phyloP scores from a whole-genome alignment of 352 stramenopile species.

The Aphanomyces invadans region DNA sequence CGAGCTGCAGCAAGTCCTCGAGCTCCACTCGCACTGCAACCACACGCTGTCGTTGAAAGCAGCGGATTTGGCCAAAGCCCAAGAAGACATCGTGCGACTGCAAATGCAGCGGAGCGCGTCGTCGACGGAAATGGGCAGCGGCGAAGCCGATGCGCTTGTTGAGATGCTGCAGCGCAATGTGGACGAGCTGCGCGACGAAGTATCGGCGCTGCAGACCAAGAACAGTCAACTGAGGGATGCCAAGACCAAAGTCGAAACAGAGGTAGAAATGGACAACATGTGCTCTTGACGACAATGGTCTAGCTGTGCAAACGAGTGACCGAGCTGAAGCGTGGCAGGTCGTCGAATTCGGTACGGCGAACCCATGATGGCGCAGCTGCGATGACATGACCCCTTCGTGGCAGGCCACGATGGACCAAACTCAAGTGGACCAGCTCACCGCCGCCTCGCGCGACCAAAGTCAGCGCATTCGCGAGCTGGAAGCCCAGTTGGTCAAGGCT shows the following conservation, averaged over 20 bases:
- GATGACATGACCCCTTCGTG: background rate
- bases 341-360: background rate
- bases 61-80: background rate
- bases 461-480: background rate
- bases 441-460: background rate
- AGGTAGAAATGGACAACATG: no score
- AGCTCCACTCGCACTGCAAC: conserved; percentile 7
- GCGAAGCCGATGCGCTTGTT: background rate
- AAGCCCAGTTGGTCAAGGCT: background rate
- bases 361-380: background rate
- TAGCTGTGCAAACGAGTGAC: background rate
- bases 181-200: background rate
- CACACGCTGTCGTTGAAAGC: background rate
- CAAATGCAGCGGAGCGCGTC: background rate
- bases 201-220: background rate
- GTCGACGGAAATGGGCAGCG: background rate
- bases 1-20: conserved; percentile 9
- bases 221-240: conserved; percentile 7
- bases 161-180: conserved; percentile 9
- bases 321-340: background rate
- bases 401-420: background rate
- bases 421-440: background rate
- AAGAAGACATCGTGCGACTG: background rate
- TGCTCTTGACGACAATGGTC: background rate
- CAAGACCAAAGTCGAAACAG: conserved; percentile 12